These are phyloP conservation scores for Bertia moriformis DNA, from an alignment of 2,329 filamentous ascomycete species.

Conservation along the genomic window DNA sequence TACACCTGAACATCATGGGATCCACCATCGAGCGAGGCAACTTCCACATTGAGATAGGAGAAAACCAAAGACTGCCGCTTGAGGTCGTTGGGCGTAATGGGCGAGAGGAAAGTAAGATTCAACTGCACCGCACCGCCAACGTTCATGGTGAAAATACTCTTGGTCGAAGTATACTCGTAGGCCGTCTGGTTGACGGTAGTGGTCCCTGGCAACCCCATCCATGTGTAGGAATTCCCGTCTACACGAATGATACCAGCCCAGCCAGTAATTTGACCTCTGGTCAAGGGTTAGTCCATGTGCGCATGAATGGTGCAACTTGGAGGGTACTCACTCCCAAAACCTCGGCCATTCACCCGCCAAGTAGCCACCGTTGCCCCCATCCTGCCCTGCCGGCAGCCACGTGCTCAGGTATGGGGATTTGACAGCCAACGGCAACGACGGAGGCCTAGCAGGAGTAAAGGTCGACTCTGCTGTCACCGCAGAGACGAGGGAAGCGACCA, in stretches of 20 bases:
- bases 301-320: too few species aligned
- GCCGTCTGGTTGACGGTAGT: constrained; percentile 41
- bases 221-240: constrained; percentile 47
- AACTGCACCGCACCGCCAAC: constrained; percentile 45
- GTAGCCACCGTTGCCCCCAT: constrained; percentile 49
- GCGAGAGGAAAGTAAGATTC: constrained; percentile 57
- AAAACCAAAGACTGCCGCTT: constrained; percentile 55
- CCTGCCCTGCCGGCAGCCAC: constrained; percentile 48
- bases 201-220: constrained; percentile 46
- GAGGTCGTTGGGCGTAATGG: constrained; percentile 52
- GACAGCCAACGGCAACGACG: constrained; percentile 58
- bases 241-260: constrained; percentile 61
- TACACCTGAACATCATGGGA: constrained; percentile 57
- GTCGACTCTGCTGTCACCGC: constrained; percentile 23
- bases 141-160: constrained; percentile 54
- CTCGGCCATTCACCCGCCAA: constrained; percentile 55
- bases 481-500: neutral
- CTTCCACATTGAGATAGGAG: constrained; percentile 53
- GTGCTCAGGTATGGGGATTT: constrained; percentile 62
- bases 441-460: constrained; percentile 50
- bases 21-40: constrained; percentile 44
- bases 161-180: constrained; percentile 59
- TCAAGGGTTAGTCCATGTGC: neutral
- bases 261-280: constrained; percentile 36
- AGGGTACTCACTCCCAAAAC: constrained; percentile 47